phyloP scores from a whole-genome alignment of 2,329 filamentous ascomycete species.

The Cytospora leucostoma region DNA sequence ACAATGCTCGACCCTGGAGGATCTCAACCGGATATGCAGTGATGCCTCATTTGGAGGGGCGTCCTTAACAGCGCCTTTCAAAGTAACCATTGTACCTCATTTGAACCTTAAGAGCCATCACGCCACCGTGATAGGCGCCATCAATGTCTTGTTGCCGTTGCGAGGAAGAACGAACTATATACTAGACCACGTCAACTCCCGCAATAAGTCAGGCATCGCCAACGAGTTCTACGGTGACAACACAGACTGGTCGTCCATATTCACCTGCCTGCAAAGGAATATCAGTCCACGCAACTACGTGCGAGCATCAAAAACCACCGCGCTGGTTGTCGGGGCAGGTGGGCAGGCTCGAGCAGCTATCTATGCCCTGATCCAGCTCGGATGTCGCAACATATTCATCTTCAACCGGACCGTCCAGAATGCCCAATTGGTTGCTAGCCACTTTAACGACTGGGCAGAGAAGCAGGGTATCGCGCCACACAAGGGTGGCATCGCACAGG shows the following conservation, averaged over 20 bases:
- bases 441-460: conserved; percentile 62
- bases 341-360: conserved; percentile 76
- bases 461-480: conserved; percentile 38
- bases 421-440: conserved; percentile 62
- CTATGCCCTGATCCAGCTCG: conserved; percentile 72
- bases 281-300: conserved; percentile 67
- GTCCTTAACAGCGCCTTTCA: conserved; percentile 69
- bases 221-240: conserved; percentile 63
- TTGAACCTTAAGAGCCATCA: conserved; percentile 68
- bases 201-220: conserved; percentile 62
- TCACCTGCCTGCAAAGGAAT: conserved; percentile 64
- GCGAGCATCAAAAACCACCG: conserved; percentile 54
- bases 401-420: conserved; percentile 66
- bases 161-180: conserved; percentile 52
- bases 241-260: conserved; percentile 44
- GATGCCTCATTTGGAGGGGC: conserved; percentile 65
- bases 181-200: conserved; percentile 57
- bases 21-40: conserved; percentile 59
- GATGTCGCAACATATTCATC: conserved; percentile 72
- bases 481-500: conserved; percentile 37
- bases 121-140: conserved; percentile 69
- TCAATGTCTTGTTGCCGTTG: conserved; percentile 71
- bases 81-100: conserved; percentile 65
- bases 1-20: conserved; percentile 61
- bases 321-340: conserved; percentile 61